Evolutionary conservation across 306 rosid species (phyloP).

Genomic region (Benincasa hispida): DNA sequence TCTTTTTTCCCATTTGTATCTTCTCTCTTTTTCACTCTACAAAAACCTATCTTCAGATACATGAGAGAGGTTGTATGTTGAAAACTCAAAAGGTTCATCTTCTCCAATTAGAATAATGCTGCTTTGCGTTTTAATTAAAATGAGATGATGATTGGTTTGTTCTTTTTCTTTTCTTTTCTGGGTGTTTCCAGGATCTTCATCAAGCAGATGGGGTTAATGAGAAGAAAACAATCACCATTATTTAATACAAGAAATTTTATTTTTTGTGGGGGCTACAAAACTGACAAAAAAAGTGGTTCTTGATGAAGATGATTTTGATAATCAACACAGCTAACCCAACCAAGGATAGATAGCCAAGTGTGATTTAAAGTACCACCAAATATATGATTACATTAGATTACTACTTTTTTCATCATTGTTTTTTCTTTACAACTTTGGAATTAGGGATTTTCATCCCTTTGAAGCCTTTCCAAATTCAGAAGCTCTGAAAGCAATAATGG

Average conservation of each 20-base stretch:
- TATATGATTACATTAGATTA: constrained; percentile 17
- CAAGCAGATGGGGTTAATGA: constrained; percentile 7
- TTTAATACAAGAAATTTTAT: constrained; percentile 19
- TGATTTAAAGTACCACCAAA: not conserved
- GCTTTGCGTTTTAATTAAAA: not conserved
- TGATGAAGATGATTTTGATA: constrained; percentile 12
- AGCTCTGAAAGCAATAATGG: not conserved
- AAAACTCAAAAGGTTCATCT: too few relatives aligned
- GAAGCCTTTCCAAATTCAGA: constrained; percentile 4
- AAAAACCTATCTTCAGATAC: not conserved
- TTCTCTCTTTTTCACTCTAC: not conserved
- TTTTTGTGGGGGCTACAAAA: constrained; percentile 35
- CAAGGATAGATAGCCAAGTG: constrained; percentile 29
- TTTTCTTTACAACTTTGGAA: not conserved
- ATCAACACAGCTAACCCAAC: constrained; percentile 12
- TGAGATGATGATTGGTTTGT: not conserved
- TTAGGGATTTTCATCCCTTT: not conserved
- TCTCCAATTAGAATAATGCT: not conserved
- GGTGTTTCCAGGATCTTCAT: not conserved
- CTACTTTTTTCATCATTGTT: not conserved
- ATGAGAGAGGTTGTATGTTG: too few relatives aligned
- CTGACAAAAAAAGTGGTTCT: constrained; percentile 26
- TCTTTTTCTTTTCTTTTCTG: not conserved
- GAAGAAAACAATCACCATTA: constrained; percentile 11
- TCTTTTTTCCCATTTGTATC: constrained; percentile 19